These are phyloP conservation scores for Peronospora destructor DNA, from an alignment of 352 stramenopile species.

Conservation along the genomic window DNA sequence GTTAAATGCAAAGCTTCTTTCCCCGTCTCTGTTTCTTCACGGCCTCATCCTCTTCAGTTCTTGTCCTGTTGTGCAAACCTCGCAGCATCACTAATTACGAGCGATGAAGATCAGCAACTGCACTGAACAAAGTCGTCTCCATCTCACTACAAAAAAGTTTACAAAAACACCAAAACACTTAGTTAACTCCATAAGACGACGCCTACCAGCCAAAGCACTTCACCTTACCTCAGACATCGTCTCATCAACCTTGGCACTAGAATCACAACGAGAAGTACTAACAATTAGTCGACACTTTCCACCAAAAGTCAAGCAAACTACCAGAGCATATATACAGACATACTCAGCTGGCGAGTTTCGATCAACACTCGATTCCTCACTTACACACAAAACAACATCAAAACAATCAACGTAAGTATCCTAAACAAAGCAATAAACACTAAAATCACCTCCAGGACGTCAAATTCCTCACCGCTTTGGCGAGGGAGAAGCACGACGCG, in stretches of 20 bases:
- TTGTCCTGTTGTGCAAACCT: conserved; percentile 9
- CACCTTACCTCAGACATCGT: conserved; percentile 19
- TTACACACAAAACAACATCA: conserved; percentile 2
- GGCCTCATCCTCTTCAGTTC: conserved; percentile 10
- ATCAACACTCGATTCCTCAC: conserved; percentile 9
- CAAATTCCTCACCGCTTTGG: conserved; percentile 17
- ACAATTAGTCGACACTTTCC: neutral
- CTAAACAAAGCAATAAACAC: too few relatives aligned
- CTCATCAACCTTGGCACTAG: conserved; percentile 10
- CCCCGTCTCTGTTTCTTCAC: conserved; percentile 23
- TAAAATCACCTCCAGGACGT: neutral
- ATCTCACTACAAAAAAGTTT: conserved; percentile 18
- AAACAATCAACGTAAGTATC: neutral
- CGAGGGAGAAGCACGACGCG: conserved; percentile 17
- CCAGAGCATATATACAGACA: neutral
- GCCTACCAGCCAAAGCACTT: neutral
- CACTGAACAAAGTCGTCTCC: conserved; percentile 8
- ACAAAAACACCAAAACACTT: conserved; percentile 2
- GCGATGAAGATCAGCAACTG: neutral
- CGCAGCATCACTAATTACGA: too few relatives aligned
- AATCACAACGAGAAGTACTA: neutral
- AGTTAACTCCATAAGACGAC: too few relatives aligned
- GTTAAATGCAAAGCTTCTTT: conserved; percentile 37
- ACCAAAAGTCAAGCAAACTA: neutral
- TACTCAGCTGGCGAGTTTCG: conserved; percentile 21